Conservation (phyloP, 257 asterid species). For the Ballota nigra region DNA sequence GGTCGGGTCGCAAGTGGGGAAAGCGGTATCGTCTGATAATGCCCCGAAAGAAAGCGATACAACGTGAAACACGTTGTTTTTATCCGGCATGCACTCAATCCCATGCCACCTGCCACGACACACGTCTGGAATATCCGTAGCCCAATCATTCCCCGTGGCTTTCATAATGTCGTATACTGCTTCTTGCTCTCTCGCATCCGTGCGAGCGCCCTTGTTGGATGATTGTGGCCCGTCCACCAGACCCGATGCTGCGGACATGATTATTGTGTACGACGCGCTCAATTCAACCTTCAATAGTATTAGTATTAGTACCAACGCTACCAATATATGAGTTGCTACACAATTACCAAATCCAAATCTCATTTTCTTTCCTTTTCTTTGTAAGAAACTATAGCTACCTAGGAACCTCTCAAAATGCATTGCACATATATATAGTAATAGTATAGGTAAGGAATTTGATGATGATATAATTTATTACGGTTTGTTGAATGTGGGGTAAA, state of each 20-base stretch:
- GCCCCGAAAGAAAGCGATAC: slow-evolving; percentile 85
- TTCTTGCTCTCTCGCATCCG: slow-evolving; percentile 58
- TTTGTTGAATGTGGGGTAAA: slow-evolving; percentile 37
- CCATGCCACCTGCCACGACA: slow-evolving; percentile 97
- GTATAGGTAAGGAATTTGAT: slow-evolving; percentile 21
- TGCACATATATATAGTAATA: not conserved
- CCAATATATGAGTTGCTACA: slow-evolving; percentile 8
- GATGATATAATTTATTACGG: slow-evolving; percentile 11
- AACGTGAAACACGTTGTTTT: slow-evolving; percentile 63
- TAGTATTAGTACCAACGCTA: slow-evolving; percentile 26
- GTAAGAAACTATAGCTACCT: not conserved
- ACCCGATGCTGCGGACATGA: slow-evolving; percentile 49
- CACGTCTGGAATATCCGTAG: slow-evolving; percentile 70
- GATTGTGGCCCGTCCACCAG: slow-evolving; percentile 68
- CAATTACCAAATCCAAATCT: slow-evolving; percentile 30
- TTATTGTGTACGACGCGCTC: slow-evolving; percentile 38
- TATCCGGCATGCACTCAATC: slow-evolving; percentile 86
- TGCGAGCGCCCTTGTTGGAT: slow-evolving; percentile 40
- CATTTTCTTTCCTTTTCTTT: not conserved
- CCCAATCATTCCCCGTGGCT: slow-evolving; percentile 94
- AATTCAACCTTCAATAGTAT: slow-evolving; percentile 25
- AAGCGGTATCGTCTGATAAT: slow-evolving; percentile 81
- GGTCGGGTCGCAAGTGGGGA: slow-evolving; percentile 67
- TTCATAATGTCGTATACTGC: slow-evolving; percentile 82
- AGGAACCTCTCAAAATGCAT: not conserved